phyloP scores from a whole-genome alignment of 139 green algal genomes.

The Desmodesmus armatus region DNA sequence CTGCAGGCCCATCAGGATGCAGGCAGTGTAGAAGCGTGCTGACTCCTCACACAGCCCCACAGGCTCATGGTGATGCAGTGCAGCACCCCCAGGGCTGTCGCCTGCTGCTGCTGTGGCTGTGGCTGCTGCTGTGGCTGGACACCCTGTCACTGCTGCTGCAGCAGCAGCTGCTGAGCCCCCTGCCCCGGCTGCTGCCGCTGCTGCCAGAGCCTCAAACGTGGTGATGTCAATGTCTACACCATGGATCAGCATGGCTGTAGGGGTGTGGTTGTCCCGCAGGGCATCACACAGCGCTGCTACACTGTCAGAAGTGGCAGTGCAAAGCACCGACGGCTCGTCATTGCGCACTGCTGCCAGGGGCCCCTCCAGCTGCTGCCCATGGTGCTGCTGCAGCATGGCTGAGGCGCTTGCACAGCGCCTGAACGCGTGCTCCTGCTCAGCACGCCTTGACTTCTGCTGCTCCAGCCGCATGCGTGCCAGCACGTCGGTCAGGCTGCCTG shows the following conservation, averaged over 20 bases:
- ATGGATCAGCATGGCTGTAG: no score
- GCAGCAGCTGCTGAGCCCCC: not conserved
- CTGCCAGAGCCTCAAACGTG: no score
- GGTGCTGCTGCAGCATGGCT: no score
- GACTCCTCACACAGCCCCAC: conserved; percentile 22
- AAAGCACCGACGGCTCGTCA: no score
- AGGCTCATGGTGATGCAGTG: not conserved
- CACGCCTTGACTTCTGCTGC: no score
- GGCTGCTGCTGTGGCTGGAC: not conserved
- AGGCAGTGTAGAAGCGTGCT: conserved; percentile 16
- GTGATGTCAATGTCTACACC: no score
- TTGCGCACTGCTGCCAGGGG: no score
- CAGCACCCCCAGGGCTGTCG: not conserved
- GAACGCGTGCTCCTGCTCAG: not conserved
- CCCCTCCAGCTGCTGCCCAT: no score
- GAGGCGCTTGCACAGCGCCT: no score
- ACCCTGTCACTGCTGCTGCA: conserved; percentile 16
- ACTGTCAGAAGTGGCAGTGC: no score
- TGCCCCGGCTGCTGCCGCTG: not conserved
- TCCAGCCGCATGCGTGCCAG: conserved; percentile 1
- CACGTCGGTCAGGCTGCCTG: conserved; percentile 19
- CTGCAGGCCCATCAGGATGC: conserved; percentile 30
- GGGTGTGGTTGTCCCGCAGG: no score
- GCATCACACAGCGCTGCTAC: no score
- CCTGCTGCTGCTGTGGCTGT: not conserved